A percentile compares a stretch with the other conserved stretches of the same genome.
Evolutionary conservation across 2,329 filamentous ascomycete genomes (phyloP).

Genomic region (Kalmusia sp.): DNA sequence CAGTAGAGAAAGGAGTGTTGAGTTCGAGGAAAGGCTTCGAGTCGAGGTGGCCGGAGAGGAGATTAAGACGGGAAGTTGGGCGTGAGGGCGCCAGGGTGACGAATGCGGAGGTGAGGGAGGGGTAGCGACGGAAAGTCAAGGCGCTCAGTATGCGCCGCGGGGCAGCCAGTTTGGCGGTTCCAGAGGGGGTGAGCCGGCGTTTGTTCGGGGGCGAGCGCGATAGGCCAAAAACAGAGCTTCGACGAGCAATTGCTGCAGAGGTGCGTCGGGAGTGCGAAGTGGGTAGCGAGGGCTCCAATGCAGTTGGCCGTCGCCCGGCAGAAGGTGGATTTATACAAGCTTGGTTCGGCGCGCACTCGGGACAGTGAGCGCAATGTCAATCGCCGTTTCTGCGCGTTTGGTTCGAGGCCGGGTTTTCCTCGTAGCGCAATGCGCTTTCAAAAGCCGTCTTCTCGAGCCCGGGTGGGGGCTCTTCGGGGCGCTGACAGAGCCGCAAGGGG

Average conservation of each 20-base stretch:
- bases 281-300: not conserved
- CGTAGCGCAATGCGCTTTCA: not conserved
- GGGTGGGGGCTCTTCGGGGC: conserved; percentile 1
- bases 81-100: conserved; percentile 39
- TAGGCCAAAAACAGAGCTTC: too few relatives aligned
- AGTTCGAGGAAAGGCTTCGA: conserved; percentile 63
- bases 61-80: conserved; percentile 60
- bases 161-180: conserved; percentile 43
- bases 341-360: too few relatives aligned
- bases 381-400: not conserved
- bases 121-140: conserved; percentile 37
- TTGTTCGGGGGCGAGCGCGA: conserved; percentile 1
- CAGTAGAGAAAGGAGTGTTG: conserved; percentile 69
- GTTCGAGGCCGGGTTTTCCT: not conserved
- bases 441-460: not conserved
- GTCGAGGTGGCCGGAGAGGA: conserved; percentile 68
- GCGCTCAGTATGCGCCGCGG: conserved; percentile 31
- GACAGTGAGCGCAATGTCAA: too few relatives aligned
- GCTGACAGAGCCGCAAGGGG: too few relatives aligned
- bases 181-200: conserved; percentile 7
- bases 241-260: conserved; percentile 1
- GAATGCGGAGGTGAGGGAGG: conserved; percentile 38
- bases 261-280: conserved; percentile 2
- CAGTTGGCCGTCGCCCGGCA: not conserved
- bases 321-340: too few relatives aligned